phyloP scores from a whole-genome alignment of 805 yeast species.

The Cyberlindnera suaveolens region DNA sequence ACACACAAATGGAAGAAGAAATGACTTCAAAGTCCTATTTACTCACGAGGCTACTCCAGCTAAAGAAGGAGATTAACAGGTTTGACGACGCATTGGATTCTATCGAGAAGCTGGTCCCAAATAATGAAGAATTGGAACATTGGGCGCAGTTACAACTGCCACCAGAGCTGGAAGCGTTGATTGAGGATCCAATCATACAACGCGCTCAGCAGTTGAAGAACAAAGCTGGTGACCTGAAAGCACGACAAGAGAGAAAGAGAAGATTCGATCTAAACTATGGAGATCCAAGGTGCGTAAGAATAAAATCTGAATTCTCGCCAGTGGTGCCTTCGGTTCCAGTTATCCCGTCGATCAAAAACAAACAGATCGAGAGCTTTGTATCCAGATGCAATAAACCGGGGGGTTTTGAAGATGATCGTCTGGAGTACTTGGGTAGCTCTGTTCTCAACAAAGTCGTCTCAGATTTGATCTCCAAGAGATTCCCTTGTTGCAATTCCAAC shows the following conservation, averaged over 20 bases:
- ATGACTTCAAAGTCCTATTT: neutral
- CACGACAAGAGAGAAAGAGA: too few relatives aligned
- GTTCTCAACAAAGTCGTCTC: neutral
- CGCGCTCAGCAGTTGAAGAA: too few relatives aligned
- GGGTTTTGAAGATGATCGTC: too few relatives aligned
- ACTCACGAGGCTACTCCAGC: neutral
- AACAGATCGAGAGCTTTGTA: too few relatives aligned
- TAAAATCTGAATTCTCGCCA: too few relatives aligned
- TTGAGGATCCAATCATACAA: neutral
- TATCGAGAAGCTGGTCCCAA: neutral
- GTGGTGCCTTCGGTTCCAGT: too few relatives aligned
- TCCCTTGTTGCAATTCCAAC: neutral
- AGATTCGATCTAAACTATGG: too few relatives aligned
- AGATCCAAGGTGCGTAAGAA: too few relatives aligned
- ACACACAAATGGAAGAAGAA: too few relatives aligned
- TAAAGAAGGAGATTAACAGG: neutral
- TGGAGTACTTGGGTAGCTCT: neutral
- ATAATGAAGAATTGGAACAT: neutral
- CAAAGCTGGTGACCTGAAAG: too few relatives aligned
- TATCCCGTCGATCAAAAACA: too few relatives aligned
- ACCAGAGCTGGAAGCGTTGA: neutral
- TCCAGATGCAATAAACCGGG: too few relatives aligned
- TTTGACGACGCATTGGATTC: neutral
- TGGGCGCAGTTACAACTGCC: neutral
- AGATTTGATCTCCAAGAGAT: neutral